Evolutionary conservation across 2,329 filamentous ascomycete species (phyloP).

Genomic region (Lasiodiplodia sp.): DNA sequence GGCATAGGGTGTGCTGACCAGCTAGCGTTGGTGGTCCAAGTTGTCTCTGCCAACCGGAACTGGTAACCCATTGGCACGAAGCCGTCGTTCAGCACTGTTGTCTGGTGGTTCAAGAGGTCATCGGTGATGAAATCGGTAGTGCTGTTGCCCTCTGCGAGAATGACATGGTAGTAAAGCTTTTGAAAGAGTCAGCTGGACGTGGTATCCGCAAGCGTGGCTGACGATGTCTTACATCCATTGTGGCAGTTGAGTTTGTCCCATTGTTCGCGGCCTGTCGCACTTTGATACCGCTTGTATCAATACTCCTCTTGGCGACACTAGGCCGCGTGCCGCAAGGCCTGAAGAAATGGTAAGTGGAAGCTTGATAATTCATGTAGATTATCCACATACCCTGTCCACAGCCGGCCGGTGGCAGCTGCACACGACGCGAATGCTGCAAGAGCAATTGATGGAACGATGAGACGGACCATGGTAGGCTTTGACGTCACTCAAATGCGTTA

Average conservation of each 20-base stretch:
- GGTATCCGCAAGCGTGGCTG: background rate
- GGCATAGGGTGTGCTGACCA: conserved; percentile 42
- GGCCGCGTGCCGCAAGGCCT: background rate
- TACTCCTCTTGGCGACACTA: background rate
- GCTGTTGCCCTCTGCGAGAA: background rate
- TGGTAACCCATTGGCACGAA: conserved; percentile 54
- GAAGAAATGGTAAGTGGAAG: background rate
- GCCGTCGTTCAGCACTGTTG: conserved; percentile 56
- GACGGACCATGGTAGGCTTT: background rate
- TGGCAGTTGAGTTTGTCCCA: background rate
- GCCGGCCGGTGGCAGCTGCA: background rate
- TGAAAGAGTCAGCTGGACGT: background rate
- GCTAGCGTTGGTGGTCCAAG: conserved; percentile 56
- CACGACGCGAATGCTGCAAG: conserved; percentile 5
- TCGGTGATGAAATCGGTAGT: conserved; percentile 10
- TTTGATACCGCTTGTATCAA: background rate
- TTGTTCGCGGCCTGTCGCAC: background rate
- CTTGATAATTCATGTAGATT: background rate
- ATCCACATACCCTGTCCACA: background rate
- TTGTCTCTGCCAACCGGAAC: conserved; percentile 55
- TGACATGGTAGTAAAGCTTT: conserved; percentile 10
- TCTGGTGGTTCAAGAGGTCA: conserved; percentile 45
- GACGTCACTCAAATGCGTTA: background rate
- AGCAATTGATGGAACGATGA: background rate
- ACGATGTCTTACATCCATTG: background rate